These are phyloP conservation scores for Saturnispora sekii DNA, from an alignment of 805 yeast genomes.

Conservation along the genomic window DNA sequence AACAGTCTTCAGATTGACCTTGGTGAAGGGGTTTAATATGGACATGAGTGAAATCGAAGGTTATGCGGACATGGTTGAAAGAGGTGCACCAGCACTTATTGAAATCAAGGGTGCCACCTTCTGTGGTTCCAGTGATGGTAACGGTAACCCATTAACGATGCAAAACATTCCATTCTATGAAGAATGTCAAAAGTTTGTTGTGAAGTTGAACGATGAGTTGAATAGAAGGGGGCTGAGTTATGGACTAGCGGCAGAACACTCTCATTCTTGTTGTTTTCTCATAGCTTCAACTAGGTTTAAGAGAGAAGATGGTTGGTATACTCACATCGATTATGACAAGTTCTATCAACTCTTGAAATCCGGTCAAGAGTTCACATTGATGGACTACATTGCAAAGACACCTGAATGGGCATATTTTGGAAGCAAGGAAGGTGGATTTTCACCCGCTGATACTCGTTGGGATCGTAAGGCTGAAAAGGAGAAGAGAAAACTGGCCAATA, in stretches of 20 bases:
- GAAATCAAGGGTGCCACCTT: constrained; percentile 94
- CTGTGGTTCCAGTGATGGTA: constrained; percentile 79
- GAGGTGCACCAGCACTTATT: constrained; percentile 76
- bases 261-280: constrained; percentile 86
- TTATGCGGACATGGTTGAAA: constrained; percentile 78
- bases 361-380: constrained; percentile 60
- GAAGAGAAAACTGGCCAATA: constrained; percentile 29
- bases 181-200: constrained; percentile 74
- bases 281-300: constrained; percentile 69
- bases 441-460: constrained; percentile 69
- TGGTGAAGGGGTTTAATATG: constrained; percentile 90
- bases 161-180: constrained; percentile 92
- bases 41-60: constrained; percentile 61
- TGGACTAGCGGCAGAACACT: constrained; percentile 89
- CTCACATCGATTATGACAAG: constrained; percentile 75
- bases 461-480: constrained; percentile 54
- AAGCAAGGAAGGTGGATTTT: constrained; percentile 75
- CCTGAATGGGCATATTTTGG: constrained; percentile 93
- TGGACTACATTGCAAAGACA: constrained; percentile 74
- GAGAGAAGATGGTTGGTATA: constrained; percentile 68
- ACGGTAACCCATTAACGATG: constrained; percentile 88
- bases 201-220: constrained; percentile 49
- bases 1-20: constrained; percentile 81
- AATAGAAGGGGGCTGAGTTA: constrained; percentile 59
- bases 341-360: constrained; percentile 58